These are phyloP conservation scores for Hepatocystis sp. DNA, from an alignment of 169 alveolate species.

Conservation along the genomic window DNA sequence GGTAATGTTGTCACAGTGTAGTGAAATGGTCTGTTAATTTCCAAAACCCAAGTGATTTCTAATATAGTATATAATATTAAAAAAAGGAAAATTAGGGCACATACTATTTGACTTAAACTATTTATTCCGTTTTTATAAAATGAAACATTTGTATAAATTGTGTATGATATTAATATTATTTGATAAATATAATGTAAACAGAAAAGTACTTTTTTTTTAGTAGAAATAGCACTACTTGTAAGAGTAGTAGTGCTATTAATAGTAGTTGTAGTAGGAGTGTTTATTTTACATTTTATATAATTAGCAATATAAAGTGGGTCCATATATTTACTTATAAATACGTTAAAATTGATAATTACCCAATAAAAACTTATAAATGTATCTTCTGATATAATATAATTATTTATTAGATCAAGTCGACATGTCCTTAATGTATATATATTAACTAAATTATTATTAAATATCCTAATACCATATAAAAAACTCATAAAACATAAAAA, in stretches of 20 bases:
- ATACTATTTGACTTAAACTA: slow-evolving; percentile 49
- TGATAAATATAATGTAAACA: slow-evolving; percentile 43
- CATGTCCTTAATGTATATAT: slow-evolving; percentile 73
- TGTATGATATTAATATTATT: slow-evolving; percentile 30
- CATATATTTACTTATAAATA: slow-evolving; percentile 67
- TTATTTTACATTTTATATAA: slow-evolving; percentile 33
- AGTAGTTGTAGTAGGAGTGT: slow-evolving; percentile 33
- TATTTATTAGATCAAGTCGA: slow-evolving; percentile 33
- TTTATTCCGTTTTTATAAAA: slow-evolving; percentile 35
- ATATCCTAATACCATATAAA: slow-evolving; percentile 69
- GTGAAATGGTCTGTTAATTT: slow-evolving; percentile 65
- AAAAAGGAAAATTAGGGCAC: slow-evolving; percentile 64
- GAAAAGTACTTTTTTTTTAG: slow-evolving; percentile 32
- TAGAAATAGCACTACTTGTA: too few species aligned
- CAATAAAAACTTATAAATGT: slow-evolving; percentile 66
- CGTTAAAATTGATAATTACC: slow-evolving; percentile 61
- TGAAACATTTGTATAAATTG: slow-evolving; percentile 38
- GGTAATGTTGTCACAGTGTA: slow-evolving; percentile 23
- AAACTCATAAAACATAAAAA: slow-evolving; percentile 65
- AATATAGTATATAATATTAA: slow-evolving; percentile 68
- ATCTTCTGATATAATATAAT: slow-evolving; percentile 67
- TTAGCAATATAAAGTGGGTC: slow-evolving; percentile 50
- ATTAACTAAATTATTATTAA: slow-evolving; percentile 62
- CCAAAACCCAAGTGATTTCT: slow-evolving; percentile 63
- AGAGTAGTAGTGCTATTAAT: too few species aligned